Evolutionary conservation across 352 stramenopile species (phyloP).

Genomic region (Phytopythium mirpurense): DNA sequence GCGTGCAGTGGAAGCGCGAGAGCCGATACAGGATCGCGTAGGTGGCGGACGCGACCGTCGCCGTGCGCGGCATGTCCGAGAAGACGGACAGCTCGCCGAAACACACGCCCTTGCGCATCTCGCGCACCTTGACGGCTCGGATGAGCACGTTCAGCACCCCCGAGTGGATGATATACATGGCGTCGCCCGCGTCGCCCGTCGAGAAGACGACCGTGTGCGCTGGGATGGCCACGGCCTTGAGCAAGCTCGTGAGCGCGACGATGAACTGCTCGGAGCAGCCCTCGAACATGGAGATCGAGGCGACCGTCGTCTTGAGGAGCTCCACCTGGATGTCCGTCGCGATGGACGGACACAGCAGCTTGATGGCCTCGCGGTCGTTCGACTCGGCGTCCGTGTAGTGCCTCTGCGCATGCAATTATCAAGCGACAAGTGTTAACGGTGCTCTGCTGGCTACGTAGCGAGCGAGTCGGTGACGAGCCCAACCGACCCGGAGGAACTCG

Average conservation of each 20-base stretch:
- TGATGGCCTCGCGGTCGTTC: conserved; percentile 65
- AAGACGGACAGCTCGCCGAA: conserved; percentile 76
- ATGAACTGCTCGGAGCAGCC: conserved; percentile 54
- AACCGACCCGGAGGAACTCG: conserved; percentile 51
- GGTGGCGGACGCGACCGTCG: conserved; percentile 51
- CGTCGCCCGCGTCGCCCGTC: conserved; percentile 47
- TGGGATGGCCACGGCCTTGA: conserved; percentile 55
- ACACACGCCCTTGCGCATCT: conserved; percentile 65
- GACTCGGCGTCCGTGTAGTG: conserved; percentile 68
- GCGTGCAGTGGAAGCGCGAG: conserved; percentile 52
- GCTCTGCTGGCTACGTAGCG: too few species aligned
- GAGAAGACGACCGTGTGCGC: conserved; percentile 54
- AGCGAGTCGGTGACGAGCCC: background rate
- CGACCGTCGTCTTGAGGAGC: conserved; percentile 43
- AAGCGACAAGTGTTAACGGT: background rate
- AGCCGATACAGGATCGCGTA: conserved; percentile 71
- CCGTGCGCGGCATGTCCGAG: conserved; percentile 40
- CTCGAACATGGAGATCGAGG: conserved; percentile 49
- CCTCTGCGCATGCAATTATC: conserved; percentile 20
- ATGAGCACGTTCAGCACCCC: conserved; percentile 61
- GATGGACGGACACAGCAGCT: conserved; percentile 65
- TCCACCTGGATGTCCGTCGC: conserved; percentile 73
- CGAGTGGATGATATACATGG: conserved; percentile 77
- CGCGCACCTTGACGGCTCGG: conserved; percentile 48
- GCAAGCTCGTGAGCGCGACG: conserved; percentile 52